Evolutionary conservation across 2,329 filamentous ascomycete genomes (phyloP).

Genomic region (Emydomyces testavorans): DNA sequence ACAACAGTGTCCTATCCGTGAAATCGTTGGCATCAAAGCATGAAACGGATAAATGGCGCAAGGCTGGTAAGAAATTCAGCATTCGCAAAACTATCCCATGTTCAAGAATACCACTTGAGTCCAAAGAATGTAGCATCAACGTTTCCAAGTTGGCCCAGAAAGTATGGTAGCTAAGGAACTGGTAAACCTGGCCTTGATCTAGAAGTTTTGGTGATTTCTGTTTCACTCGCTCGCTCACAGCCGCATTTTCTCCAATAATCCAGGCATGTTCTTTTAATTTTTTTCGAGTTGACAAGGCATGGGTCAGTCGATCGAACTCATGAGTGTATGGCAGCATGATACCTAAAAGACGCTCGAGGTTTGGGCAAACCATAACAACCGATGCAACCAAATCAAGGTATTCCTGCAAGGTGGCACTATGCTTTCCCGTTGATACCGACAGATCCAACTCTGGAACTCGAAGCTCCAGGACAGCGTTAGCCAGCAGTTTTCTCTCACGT

Average conservation of each 20-base stretch:
- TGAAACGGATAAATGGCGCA: conserved; percentile 46
- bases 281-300: conserved; percentile 45
- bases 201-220: conserved; percentile 28
- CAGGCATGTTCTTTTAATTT: conserved; percentile 46
- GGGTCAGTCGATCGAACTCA: conserved; percentile 43
- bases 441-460: conserved; percentile 42
- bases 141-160: conserved; percentile 43
- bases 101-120: conserved; percentile 37
- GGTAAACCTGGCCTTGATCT: conserved; percentile 38
- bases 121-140: conserved; percentile 41
- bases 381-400: conserved; percentile 44
- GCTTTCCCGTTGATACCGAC: conserved; percentile 28
- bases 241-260: conserved; percentile 41
- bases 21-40: conserved; percentile 45
- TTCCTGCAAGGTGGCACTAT: conserved; percentile 35
- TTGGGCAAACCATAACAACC: conserved; percentile 48
- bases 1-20: conserved; percentile 43
- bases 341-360: conserved; percentile 44
- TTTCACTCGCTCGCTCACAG: conserved; percentile 29
- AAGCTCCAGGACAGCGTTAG: conserved; percentile 43
- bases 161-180: conserved; percentile 45
- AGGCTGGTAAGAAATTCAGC: conserved; percentile 41
- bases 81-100: conserved; percentile 45
- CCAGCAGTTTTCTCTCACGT: conserved; percentile 40
- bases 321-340: conserved; percentile 44